Base-by-base conservation (phyloP, 495 filamentous ascomycete species). In the Aspergillus mulundensis region DNA sequence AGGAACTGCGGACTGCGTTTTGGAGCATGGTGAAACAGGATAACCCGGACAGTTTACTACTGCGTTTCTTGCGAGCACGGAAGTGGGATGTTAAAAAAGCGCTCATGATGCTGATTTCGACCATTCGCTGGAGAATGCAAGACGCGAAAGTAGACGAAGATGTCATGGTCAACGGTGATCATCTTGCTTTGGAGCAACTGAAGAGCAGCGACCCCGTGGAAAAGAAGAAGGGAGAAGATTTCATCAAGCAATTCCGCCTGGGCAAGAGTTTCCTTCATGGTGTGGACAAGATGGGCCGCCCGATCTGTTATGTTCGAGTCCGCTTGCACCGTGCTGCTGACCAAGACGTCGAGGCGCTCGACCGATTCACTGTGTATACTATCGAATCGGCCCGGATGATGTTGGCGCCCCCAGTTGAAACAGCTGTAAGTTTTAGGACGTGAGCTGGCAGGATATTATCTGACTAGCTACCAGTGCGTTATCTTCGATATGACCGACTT, bases 11-110 rank as follows among this genome's bases (percentile, higher is more conserved):
- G 24, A 76, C 79, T 2, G 85, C 90, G 2, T 90, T 97, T 71
- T 98, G 94, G 94, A 81, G 77, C 55, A 96, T 98, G 94, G 84
- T 93, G 32, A 97, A 97, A 75, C 87, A 91, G 61, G 95, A 98
- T 67, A 81, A 97, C 68, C 94, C 94, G 1, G 94, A 98, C 68
- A 86, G 82, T 7, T 77, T 98, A 23, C 77, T 96, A 12, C 76
- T 98, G 50, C 85, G 94, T 24, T 98, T 97, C 72, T 75, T 98
- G 53, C 82, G 94, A 39, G 94, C 94, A 8, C 81, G 94, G 34
- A 98, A 97, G 71, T 98, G 94, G 94, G 89, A 98, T 66, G 83
- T 95, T 25, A 87, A 96, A 44, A 90, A 89, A 62, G 93, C 94
- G 16, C 77, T 98, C 14, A 81, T 97, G 56, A 98, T 98, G 94